Evolutionary conservation across 495 filamentous ascomycete genomes (phyloP).

Genomic region (Alectoria sarmentosa): DNA sequence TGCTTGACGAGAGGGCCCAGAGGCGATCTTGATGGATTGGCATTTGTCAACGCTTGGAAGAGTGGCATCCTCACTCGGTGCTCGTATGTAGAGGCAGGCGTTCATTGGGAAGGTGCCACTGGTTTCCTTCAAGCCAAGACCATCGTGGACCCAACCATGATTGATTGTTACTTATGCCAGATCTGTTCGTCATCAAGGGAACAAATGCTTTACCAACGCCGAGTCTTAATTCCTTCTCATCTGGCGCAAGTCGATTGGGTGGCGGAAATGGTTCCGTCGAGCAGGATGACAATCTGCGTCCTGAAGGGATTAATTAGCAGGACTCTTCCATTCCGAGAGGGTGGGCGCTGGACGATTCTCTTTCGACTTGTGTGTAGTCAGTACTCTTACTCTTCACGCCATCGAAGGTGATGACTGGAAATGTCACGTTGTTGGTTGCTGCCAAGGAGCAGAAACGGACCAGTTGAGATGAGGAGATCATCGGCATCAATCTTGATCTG

Average conservation of each 20-base stretch:
- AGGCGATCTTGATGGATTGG: too few relatives aligned
- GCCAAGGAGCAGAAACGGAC: neutral
- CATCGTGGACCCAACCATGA: neutral
- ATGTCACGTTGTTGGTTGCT: neutral
- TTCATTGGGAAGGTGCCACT: neutral
- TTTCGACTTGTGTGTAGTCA: neutral
- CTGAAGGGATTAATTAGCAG: neutral
- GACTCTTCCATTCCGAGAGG: neutral
- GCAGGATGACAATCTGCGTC: neutral
- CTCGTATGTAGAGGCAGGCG: neutral
- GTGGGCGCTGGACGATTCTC: neutral
- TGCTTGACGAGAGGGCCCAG: neutral
- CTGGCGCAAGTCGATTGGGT: too few relatives aligned
- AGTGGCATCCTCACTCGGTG: too few relatives aligned
- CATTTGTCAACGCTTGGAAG: too few relatives aligned
- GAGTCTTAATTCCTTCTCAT: neutral
- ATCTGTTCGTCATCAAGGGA: neutral
- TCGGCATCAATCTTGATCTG: neutral
- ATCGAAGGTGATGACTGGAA: neutral
- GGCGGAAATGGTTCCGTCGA: neutral
- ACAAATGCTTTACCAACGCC: neutral
- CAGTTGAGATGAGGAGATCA: neutral
- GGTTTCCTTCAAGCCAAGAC: neutral
- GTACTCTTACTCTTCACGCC: neutral
- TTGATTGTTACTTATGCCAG: neutral